Base-by-base conservation (phyloP, 179 eudicot genomes). In the Beta corolliflora region DNA sequence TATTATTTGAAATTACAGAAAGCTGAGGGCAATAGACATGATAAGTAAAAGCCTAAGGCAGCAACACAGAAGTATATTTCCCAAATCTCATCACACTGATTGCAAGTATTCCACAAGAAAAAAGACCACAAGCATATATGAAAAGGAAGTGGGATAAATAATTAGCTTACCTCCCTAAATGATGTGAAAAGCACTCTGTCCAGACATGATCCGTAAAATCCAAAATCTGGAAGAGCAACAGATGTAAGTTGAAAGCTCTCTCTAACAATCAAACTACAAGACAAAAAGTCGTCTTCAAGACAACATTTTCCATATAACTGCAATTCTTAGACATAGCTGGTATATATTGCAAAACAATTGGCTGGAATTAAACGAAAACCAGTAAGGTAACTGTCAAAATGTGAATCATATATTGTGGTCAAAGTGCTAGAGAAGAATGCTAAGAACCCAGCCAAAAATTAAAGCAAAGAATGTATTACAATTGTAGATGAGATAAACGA, bases 181-280 rank as follows among this genome's bases (percentile, higher is more conserved):
- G 86, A 79, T 82, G 88, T 74, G 90, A 90, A 86, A 86, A 92
- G 88, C 99, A 94, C 85, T 95, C 99, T 70, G 98, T 94, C 99
- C 99, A 95, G 76, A 95, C 92, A 87, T 95, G 99, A 87, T 95
- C 99, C 6, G 97, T 95, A 78, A 94, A 91, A 88, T 95, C 98
- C 86, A 95, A 68, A 63, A 91, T 85, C 99, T 95, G 91, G 76
- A 82, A 87, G 59, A 76, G 46, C 63, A 48, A 80, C 79, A 87
- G 21, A 78, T 19, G 71, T 85, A 77, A 72, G 78, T 61, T 59
- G 50, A 64, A 36, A n/a, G 8, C 29, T 55, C 31, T 45, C 46
- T 50, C 48, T 56, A 21, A 56, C 71, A 76, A 15, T 50, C 18
- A 13, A 41, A 65, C 66, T 52, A 64, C 56, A 63, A 72, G 75